Conservation (phyloP, 768 basidiomycete genomes). For the Postia placenta region DNA sequence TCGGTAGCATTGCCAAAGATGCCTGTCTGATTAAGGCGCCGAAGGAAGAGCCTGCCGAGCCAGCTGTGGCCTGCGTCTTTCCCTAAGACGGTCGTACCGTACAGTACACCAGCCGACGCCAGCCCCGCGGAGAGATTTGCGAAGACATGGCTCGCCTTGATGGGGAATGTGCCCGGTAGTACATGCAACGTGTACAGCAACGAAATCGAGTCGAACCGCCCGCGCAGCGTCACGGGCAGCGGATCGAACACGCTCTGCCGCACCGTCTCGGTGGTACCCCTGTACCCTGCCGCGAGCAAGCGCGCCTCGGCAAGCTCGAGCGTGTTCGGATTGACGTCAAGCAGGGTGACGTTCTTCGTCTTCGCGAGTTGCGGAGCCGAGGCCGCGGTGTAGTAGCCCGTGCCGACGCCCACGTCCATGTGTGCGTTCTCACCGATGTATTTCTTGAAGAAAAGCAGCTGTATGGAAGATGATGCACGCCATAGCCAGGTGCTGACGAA, state of each 20-base stretch:
- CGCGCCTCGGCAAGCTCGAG: constrained; percentile 7
- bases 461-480: constrained; percentile 8
- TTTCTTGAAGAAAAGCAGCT: constrained; percentile 14
- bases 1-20: constrained; percentile 12
- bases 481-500: constrained; percentile 11
- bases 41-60: constrained; percentile 7
- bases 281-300: constrained; percentile 9
- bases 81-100: constrained; percentile 17
- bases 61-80: constrained; percentile 9
- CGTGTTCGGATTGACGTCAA: constrained; percentile 14
- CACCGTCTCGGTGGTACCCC: constrained; percentile 6
- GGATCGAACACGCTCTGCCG: constrained; percentile 12
- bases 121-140: constrained; percentile 3
- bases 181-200: constrained; percentile 18
- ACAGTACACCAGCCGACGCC: constrained; percentile 11
- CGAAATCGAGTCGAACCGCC: constrained; percentile 12
- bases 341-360: constrained; percentile 10
- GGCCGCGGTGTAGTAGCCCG: constrained; percentile 15
- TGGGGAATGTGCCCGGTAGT: constrained; percentile 13
- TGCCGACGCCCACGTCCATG: constrained; percentile 15
- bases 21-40: constrained; percentile 9
- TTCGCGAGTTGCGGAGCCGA: constrained; percentile 3
- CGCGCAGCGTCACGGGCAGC: constrained; percentile 7
- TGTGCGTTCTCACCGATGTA: constrained; percentile 13
- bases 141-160: constrained; percentile 12